phyloP scores from a whole-genome alignment of 2,329 filamentous ascomycete species.

The Exophiala mesophila region DNA sequence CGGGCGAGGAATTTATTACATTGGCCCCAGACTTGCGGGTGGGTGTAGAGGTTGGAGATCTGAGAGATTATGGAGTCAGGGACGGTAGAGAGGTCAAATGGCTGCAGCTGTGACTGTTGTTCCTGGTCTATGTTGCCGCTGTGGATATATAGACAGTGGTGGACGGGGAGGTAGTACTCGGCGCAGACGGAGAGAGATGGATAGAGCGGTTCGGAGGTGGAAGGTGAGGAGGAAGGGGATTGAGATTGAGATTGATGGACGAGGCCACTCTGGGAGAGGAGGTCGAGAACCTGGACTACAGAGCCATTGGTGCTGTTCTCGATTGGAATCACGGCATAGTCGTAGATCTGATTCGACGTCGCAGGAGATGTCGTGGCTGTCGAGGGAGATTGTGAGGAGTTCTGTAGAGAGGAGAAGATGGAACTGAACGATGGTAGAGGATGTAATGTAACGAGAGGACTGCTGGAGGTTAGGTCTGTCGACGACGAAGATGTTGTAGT shows the following conservation, averaged over 20 bases:
- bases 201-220: conserved; percentile 42
- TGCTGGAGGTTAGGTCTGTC: background rate
- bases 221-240: background rate
- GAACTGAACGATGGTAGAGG: conserved; percentile 18
- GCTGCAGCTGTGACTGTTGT: background rate
- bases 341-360: conserved; percentile 54
- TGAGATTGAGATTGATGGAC: conserved; percentile 6
- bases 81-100: conserved; percentile 38
- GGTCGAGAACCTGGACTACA: conserved; percentile 83
- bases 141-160: conserved; percentile 71
- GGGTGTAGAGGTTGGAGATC: conserved; percentile 77
- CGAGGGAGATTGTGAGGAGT: conserved; percentile 18
- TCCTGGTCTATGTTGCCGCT: background rate
- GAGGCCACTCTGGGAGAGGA: conserved; percentile 69
- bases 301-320: conserved; percentile 95
- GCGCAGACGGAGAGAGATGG: conserved; percentile 69
- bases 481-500: background rate
- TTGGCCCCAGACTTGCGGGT: conserved; percentile 94
- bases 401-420: conserved; percentile 49
- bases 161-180: conserved; percentile 81
- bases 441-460: conserved; percentile 17
- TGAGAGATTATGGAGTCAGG: background rate
- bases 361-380: conserved; percentile 15
- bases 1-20: conserved; percentile 67
- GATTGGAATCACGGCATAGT: conserved; percentile 81